Conservation (phyloP, 768 basidiomycete genomes). For the Boletus sp. region DNA sequence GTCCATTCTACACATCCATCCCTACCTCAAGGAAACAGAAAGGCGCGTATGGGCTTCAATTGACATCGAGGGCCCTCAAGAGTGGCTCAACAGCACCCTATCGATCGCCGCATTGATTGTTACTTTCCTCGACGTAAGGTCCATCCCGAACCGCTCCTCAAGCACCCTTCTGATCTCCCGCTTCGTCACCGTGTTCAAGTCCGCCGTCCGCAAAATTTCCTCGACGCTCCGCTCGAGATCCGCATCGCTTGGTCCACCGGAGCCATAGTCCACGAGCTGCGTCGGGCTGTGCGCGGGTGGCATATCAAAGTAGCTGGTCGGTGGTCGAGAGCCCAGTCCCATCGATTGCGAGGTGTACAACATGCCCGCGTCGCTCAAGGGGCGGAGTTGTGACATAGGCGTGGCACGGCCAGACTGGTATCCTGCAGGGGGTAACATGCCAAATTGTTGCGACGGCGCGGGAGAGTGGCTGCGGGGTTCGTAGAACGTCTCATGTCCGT, state of each 20-base stretch:
- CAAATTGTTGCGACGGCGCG: conserved; percentile 60
- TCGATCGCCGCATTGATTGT: conserved; percentile 80
- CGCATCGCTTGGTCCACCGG: conserved; percentile 54
- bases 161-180: conserved; percentile 81
- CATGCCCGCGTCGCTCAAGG: conserved; percentile 32
- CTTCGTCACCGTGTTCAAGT: conserved; percentile 90
- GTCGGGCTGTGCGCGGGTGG: conserved; percentile 51
- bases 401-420: conserved; percentile 79
- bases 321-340: conserved; percentile 63
- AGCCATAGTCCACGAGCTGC: conserved; percentile 39
- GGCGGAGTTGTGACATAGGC: conserved; percentile 47
- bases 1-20: conserved; percentile 18
- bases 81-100: conserved; percentile 55
- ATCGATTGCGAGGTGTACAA: conserved; percentile 61
- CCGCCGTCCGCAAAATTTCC: conserved; percentile 68
- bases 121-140: conserved; percentile 66
- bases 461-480: conserved; percentile 74
- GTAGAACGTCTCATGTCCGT: conserved; percentile 86
- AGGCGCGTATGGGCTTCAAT: not conserved
- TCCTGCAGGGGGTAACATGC: conserved; percentile 55
- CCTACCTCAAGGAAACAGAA: not conserved
- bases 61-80: conserved; percentile 6
- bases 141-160: conserved; percentile 78
- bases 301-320: conserved; percentile 75
- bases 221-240: conserved; percentile 77